Evolutionary conservation across 2,329 filamentous ascomycete species (phyloP), one percentile per base, ranked within the genome.

Genomic region (Scedosporium aurantiacum): DNA sequence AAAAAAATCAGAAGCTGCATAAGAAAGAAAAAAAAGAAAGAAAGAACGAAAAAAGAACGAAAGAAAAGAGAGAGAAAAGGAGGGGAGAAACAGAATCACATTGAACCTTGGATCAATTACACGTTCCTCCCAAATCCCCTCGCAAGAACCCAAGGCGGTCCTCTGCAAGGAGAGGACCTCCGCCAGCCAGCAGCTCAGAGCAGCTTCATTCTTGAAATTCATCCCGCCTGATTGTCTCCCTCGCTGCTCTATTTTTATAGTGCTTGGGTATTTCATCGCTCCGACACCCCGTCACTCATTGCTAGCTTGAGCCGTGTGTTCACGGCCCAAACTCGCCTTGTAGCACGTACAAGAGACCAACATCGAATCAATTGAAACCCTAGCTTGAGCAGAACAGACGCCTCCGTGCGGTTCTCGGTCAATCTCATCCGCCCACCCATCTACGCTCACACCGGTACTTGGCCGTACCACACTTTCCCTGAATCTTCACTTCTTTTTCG

Each of bases 401-500:
- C 58, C 45, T 60, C 28, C 58, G 41, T 32, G 25, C 21, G 40
- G 23, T 32, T 40, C 58, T 60, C 58, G 58, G 47, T 60, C 58
- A 54, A 54, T 54, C 47, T 27, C 27, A 28, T n/a, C 58, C 47
- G 28, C 32, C 58, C 45, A 55, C 45, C 45, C 45, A 37, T 32
- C 43, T 43, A 50, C 23, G 57, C 58, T 40, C 58, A 60, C 58
- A 60, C 58, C 58, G 58, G 58, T 60, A 60, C 45, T 60, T 60
- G 47, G 23, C 47, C 28, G 54, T 27, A 16, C 21, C 25, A 52
- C 43, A 41, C 12, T 60, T 28, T 21, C 58, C 58, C 25, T 25
- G 28, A 54, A 60, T 60, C 58, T 37, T 37, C 45, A 60, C 58
- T 60, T 52, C 23, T 25, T 52, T 52, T 54, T 60, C 58, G 58